Conservation (phyloP, 2,329 filamentous ascomycete species). For the Ascochyta fabae region DNA sequence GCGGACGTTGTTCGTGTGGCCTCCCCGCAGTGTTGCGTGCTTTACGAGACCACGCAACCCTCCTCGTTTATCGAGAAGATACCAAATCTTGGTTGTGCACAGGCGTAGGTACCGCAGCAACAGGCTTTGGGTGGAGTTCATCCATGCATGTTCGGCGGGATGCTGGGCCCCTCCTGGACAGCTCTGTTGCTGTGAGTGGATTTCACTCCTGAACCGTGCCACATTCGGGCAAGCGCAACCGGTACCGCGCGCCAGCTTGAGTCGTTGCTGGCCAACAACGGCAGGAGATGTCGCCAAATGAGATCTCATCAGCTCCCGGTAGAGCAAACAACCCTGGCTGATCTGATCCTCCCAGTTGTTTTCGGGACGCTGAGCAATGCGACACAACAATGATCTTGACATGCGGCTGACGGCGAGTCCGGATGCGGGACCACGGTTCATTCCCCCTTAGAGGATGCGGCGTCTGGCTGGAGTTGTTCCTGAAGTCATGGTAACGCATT, state of each 20-base stretch:
- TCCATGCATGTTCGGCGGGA: constrained; percentile 12
- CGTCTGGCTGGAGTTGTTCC: constrained; percentile 6
- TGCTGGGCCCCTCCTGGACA: constrained; percentile 14
- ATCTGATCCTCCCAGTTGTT: constrained; percentile 12
- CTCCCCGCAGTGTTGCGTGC: constrained; percentile 1
- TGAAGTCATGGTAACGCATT: constrained; percentile 11
- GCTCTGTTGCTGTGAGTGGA: constrained; percentile 15
- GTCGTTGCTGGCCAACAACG: constrained; percentile 18
- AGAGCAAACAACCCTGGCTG: constrained; percentile 16
- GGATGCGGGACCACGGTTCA: neutral
- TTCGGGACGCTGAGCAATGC: constrained; percentile 13
- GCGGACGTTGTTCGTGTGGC: neutral
- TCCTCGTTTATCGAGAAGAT: neutral
- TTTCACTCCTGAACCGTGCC: constrained; percentile 17
- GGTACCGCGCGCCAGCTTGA: constrained; percentile 32
- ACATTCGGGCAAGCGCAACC: constrained; percentile 5
- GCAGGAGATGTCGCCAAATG: constrained; percentile 22
- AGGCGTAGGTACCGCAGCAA: constrained; percentile 1
- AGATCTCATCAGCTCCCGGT: constrained; percentile 24
- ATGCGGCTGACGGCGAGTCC: constrained; percentile 4
- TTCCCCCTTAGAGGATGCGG: neutral
- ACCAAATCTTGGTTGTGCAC: constrained; percentile 7
- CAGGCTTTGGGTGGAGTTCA: constrained; percentile 1
- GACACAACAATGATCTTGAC: constrained; percentile 1
- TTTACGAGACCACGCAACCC: neutral